phyloP scores from a whole-genome alignment of 1,284 basidiomycete species.

The Ustilago trichophora region DNA sequence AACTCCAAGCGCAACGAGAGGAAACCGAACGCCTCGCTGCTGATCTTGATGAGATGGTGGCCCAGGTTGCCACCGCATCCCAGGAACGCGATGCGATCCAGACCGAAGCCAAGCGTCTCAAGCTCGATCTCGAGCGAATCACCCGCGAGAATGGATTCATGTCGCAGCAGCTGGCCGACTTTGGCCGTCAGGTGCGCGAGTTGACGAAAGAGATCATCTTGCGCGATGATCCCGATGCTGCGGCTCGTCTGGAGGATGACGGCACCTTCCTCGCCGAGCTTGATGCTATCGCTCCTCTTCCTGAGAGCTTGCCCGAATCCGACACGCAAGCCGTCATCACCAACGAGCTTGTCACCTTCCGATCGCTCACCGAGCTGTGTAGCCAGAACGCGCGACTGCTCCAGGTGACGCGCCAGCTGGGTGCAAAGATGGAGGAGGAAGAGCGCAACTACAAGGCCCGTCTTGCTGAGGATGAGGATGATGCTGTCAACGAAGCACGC shows the following conservation, averaged over 20 bases:
- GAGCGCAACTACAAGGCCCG: slow-evolving; percentile 57
- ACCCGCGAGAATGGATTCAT: slow-evolving; percentile 77
- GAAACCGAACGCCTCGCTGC: slow-evolving; percentile 55
- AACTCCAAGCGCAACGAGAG: slow-evolving; percentile 62
- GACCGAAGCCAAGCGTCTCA: slow-evolving; percentile 74
- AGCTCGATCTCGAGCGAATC: slow-evolving; percentile 71
- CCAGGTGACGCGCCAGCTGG: slow-evolving; percentile 77
- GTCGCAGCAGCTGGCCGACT: slow-evolving; percentile 76
- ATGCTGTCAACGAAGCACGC: slow-evolving; percentile 85
- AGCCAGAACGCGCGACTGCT: slow-evolving; percentile 89
- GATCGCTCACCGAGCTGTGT: slow-evolving; percentile 80
- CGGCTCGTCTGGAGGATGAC: slow-evolving; percentile 76
- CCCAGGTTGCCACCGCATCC: slow-evolving; percentile 41
- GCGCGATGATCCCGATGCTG: slow-evolving; percentile 80
- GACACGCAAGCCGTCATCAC: slow-evolving; percentile 76
- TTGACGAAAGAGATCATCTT: slow-evolving; percentile 82
- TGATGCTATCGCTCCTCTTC: slow-evolving; percentile 30
- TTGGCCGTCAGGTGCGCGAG: slow-evolving; percentile 83
- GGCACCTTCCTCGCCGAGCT: slow-evolving; percentile 63
- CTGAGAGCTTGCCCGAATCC: slow-evolving; percentile 27
- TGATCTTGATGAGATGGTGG: slow-evolving; percentile 51
- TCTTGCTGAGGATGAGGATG: slow-evolving; percentile 74
- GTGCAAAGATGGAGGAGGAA: slow-evolving; percentile 65
- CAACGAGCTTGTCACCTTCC: slow-evolving; percentile 87
- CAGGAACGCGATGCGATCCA: slow-evolving; percentile 48